Evolutionary conservation across 2,329 filamentous ascomycete species (phyloP), one percentile per base, ranked within the genome.

Genomic region (Macrophomina phaseolina): DNA sequence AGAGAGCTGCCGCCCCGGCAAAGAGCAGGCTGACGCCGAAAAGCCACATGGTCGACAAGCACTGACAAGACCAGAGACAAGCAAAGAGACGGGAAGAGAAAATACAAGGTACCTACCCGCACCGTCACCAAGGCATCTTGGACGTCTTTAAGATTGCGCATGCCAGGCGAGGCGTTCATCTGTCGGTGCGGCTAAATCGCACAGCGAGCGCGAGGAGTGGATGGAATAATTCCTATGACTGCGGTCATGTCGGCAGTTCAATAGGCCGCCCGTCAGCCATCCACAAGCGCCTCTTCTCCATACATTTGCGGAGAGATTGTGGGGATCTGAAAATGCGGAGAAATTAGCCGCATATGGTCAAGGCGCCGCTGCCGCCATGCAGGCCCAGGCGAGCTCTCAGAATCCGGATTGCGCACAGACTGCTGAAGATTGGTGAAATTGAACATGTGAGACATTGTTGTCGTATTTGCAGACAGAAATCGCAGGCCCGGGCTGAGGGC

Each of bases 181-280:
- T 4, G n/a, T 18, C 16, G 32, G 1, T 64, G 61, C 61, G 61
- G 61, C 61, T 64, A 64, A 64, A 64, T 53, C 30, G 12, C 16
- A 4, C 2, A 40, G 23, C 61, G 28, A 51, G n/a, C 14, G 49
- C 28, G 34, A 42, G 61, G 58, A 64, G 46, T 64, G 61, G 61
- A 64, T 64, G 61, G 61, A 64, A 53, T 42, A 64, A 64, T 45
- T 64, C 7, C 8, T 14, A 16, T 45, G 46, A 45, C n/a, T 12
- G 42, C 32, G 14, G 18, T 36, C 16, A 32, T 16, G 9, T 30
- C 56, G n/a, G 40, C 23, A 46, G 14, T 32, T 46, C 8, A 18
- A 8, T 28, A 12, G 36, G 56, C 16, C 28, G 38, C 40, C 40
- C 40, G 30, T 28, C 38, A 11, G 8, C n/a, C 16, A 45, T 32